Base-by-base conservation (phyloP, 2,329 filamentous ascomycete species). In the Talaromyces marneffei region DNA sequence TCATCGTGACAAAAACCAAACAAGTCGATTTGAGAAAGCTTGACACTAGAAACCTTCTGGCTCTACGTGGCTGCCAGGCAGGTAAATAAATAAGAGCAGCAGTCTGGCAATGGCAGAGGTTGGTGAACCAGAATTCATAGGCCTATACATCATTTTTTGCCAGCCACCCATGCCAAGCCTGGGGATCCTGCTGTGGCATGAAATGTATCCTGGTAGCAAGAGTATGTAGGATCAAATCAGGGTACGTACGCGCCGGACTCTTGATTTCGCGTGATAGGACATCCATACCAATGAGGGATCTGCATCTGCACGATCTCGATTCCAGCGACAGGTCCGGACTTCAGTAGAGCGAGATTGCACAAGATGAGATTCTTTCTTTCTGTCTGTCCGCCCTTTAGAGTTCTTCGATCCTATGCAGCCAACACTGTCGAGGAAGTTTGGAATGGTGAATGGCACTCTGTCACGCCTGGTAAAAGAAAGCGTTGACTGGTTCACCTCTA, bases 1-100 rank as follows among this genome's bases (percentile, higher is more conserved):
- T 74, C 73, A 75, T 75, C 3, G 55, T 73, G 62, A 14, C 12
- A 20, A 4, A 33, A 1, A 29, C 10, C 4, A 54, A 20, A 52
- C 14, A 46, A n/a, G 9, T 48, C 31, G 59, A 35, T 27, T 27
- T 55, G 29, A 10, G 31, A 48, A 9, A 14, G 46, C 37, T 20
- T 29, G 20, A 20, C 56, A 4, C 29, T 48, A 37, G n/a, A 39
- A 6, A 29, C 1, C 0, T 20, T 58, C 23, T 4, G 16, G 35
- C 10, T 3, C 29, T 33, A 14, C 25, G 46, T 50, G n/a, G 29
- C 48, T 52, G 48, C n/a, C 33, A n/a, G 48, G n/a, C 3, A 18
- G 56, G 33, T 25, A 27, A 58, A 46, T 46, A 58, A 20, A 25
- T 18, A 29, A 33, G 10, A 12, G 10, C 27, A 10, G 14, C 37